These are phyloP conservation scores for Pneumocystis sp. DNA, from an alignment of 1,139 yeast genomes.

Conservation along the genomic window DNA sequence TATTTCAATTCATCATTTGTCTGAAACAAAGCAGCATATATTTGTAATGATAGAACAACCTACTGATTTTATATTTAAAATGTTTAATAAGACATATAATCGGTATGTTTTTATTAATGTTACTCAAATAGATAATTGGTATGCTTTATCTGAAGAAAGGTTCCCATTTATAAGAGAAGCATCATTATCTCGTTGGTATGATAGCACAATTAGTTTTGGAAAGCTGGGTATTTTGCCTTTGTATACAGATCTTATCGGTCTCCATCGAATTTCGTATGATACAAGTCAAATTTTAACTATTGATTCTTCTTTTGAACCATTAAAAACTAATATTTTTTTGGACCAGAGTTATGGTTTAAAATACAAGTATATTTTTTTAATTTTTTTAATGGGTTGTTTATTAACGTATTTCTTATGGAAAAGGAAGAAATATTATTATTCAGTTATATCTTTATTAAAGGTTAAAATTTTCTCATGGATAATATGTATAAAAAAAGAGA, in stretches of 20 bases:
- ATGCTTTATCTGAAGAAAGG: slow-evolving; percentile 61
- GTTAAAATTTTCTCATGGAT: background rate
- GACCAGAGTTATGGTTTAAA: background rate
- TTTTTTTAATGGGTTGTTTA: background rate
- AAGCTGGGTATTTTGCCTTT: background rate
- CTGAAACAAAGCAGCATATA: slow-evolving; percentile 16
- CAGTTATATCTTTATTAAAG: background rate
- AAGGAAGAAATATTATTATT: background rate
- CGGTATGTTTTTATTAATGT: slow-evolving; percentile 41
- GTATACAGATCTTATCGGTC: background rate
- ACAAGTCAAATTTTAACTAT: background rate
- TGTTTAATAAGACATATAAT: slow-evolving; percentile 2
- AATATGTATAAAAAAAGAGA: background rate
- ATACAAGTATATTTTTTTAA: background rate
- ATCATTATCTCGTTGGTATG: slow-evolving; percentile 33
- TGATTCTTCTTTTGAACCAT: background rate
- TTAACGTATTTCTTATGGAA: background rate
- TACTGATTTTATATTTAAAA: slow-evolving; percentile 8
- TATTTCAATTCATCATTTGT: background rate
- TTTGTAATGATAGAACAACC: slow-evolving; percentile 29
- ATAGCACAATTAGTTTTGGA: slow-evolving; percentile 5
- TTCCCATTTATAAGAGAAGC: slow-evolving; percentile 76
- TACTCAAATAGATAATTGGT: slow-evolving; percentile 62
- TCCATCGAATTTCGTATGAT: background rate
- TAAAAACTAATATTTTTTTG: background rate